Evolutionary conservation across 768 basidiomycete genomes (phyloP).

Genomic region (Lactarius trivialis): DNA sequence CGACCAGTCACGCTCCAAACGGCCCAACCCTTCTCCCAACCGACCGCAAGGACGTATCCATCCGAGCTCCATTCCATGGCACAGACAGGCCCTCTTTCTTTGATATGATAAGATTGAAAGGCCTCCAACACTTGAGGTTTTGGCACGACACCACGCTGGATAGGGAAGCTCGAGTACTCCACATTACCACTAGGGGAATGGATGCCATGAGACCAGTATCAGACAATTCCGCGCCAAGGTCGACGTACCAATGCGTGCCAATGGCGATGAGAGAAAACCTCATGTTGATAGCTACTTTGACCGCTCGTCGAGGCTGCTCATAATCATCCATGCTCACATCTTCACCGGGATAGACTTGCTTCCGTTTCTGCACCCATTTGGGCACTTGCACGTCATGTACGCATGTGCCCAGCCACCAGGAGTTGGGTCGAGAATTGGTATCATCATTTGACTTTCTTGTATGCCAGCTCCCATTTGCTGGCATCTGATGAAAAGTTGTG

Average conservation of each 20-base stretch:
- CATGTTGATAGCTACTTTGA: conserved; percentile 60
- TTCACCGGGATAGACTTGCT: conserved; percentile 44
- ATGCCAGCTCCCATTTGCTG: background rate
- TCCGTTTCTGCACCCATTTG: conserved; percentile 74
- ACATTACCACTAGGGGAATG: conserved; percentile 49
- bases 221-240: conserved; percentile 10
- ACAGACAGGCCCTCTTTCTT: conserved; percentile 52
- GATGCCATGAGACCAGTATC: background rate
- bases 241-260: conserved; percentile 58
- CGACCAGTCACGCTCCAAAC: conserved; percentile 86
- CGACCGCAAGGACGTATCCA: conserved; percentile 90
- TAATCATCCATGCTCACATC: conserved; percentile 36
- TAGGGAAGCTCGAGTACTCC: conserved; percentile 63
- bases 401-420: conserved; percentile 69
- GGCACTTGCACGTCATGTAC: conserved; percentile 70
- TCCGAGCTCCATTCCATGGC: conserved; percentile 91
- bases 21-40: conserved; percentile 87
- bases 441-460: conserved; percentile 14
- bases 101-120: conserved; percentile 53
- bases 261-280: conserved; percentile 80
- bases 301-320: conserved; percentile 59
- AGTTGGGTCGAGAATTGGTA: conserved; percentile 1
- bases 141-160: conserved; percentile 49
- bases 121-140: conserved; percentile 55
- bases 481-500: background rate